Base-by-base conservation (phyloP, 225 moss, liverwort and hornwort genomes). In the Marchantia polymorpha region DNA sequence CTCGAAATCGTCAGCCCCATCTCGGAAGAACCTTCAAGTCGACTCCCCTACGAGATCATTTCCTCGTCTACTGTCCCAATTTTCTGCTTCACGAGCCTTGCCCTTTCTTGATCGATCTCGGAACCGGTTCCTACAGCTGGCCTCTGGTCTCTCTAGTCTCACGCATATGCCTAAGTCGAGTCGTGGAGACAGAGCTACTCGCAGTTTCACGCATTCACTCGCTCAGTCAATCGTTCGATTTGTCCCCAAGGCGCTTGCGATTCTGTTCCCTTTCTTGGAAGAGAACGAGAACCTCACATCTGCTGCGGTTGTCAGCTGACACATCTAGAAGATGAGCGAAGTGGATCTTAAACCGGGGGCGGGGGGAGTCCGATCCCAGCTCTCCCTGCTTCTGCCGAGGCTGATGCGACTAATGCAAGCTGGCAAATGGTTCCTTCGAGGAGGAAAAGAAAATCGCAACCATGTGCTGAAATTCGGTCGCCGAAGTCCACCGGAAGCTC, bases 1-100 rank as follows among this genome's bases (percentile, higher is more conserved):
- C 26, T 75, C 15, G 75, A 75, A 19, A 75, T 75, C 7, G 75
- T 22, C 7, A 56, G 13, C 8, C 75, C 75, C 58, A 75, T 72
- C 49, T 51, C 46, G 31, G 13, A 9, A 69, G 30, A n/a, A n/a
- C 15, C 39, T 68, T 69, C 39, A 8, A 69, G 7, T 31, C 15
- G 14, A 46, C 31, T 39, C 68, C 14, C 3, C 15, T 69, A 69
- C 46, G 68, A 69, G 46, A 46, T 69, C 30, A 39, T 69, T 46
- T 69, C 16, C 68, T 12, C 68, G 26, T 69, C 39, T 69, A 39
- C 26, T 10, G 25, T 64, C 26, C 25, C 12, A 13, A 0, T 2
- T 6, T 25, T 2, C 10, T 26, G n/a, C 20, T 17, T 60, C 64
- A 39, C 39, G 39, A 39, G 39, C 39, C 64, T 64, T 25, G 10